Conservation (phyloP, 176 grass and related monocot species). For the Zea luxurians region DNA sequence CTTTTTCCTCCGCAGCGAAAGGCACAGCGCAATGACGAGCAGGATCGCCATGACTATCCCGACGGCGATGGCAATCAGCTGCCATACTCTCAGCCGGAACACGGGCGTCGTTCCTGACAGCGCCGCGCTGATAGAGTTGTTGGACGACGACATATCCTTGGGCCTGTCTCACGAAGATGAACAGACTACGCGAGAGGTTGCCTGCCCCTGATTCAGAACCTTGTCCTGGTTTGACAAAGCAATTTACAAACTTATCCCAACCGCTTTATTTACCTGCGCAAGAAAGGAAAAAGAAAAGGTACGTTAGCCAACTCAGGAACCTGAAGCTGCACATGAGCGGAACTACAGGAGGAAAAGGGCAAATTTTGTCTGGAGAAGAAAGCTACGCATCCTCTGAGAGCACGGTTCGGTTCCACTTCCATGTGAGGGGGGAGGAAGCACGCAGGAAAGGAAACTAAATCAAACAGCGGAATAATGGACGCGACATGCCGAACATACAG, state of each 20-base stretch:
- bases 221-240: conserved; percentile 27
- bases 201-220: conserved; percentile 9
- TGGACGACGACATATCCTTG: conserved; percentile 59
- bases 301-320: conserved; percentile 30
- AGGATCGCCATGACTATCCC: conserved; percentile 62
- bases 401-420: conserved; percentile 36
- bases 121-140: conserved; percentile 48
- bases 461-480: conserved; percentile 31
- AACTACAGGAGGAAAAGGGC: conserved; percentile 48
- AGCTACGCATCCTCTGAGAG: conserved; percentile 31
- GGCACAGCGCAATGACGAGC: conserved; percentile 61
- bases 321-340: conserved; percentile 44
- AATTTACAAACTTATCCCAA: conserved; percentile 48
- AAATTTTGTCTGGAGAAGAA: conserved; percentile 46
- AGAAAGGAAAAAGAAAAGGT: conserved; percentile 55
- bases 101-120: conserved; percentile 75
- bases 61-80: conserved; percentile 77
- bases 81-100: conserved; percentile 73
- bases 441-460: conserved; percentile 31
- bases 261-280: conserved; percentile 51
- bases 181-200: conserved; percentile 8
- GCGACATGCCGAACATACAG: background rate
- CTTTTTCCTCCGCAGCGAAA: conserved; percentile 56
- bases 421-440: conserved; percentile 11
- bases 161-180: conserved; percentile 29